These are phyloP conservation scores for Pseudogymnoascus sp. DNA, from an alignment of 2,329 filamentous ascomycete species.

Conservation along the genomic window DNA sequence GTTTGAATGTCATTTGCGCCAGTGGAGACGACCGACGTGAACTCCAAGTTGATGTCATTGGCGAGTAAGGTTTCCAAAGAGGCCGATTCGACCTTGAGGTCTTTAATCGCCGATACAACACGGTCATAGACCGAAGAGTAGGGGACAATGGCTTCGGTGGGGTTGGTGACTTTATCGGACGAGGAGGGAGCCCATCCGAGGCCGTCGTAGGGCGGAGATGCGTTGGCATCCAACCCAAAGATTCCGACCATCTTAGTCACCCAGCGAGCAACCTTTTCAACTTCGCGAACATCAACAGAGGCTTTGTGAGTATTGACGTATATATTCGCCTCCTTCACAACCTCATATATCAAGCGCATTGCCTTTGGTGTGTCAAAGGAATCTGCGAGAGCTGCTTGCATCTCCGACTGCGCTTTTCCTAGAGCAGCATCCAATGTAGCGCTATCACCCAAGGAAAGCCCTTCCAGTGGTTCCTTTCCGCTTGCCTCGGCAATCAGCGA, in stretches of 20 bases:
- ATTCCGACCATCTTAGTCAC: constrained; percentile 77
- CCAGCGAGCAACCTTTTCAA: constrained; percentile 61
- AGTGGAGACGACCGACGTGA: constrained; percentile 35
- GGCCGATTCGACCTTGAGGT: constrained; percentile 39
- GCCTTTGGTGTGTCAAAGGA: constrained; percentile 80
- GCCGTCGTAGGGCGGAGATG: constrained; percentile 41
- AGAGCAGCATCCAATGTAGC: constrained; percentile 43
- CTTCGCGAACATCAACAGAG: constrained; percentile 35
- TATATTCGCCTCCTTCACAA: constrained; percentile 71
- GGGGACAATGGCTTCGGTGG: constrained; percentile 38
- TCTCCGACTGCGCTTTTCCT: constrained; percentile 46
- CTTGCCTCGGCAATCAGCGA: constrained; percentile 42
- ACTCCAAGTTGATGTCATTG: constrained; percentile 38
- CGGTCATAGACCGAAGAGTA: constrained; percentile 38
- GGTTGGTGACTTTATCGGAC: constrained; percentile 31
- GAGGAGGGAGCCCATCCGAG: constrained; percentile 45
- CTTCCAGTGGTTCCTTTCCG: constrained; percentile 20
- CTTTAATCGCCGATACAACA: constrained; percentile 39
- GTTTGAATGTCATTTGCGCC: constrained; percentile 45
- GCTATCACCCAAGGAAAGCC: constrained; percentile 29
- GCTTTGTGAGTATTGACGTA: constrained; percentile 41
- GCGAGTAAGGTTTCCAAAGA: constrained; percentile 36
- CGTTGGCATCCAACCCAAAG: constrained; percentile 65
- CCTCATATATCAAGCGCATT: constrained; percentile 67
- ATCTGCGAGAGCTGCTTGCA: constrained; percentile 58